These are phyloP conservation scores for Aspergillus amoenus DNA, from an alignment of 2,329 filamentous ascomycete genomes.

Conservation along the genomic window DNA sequence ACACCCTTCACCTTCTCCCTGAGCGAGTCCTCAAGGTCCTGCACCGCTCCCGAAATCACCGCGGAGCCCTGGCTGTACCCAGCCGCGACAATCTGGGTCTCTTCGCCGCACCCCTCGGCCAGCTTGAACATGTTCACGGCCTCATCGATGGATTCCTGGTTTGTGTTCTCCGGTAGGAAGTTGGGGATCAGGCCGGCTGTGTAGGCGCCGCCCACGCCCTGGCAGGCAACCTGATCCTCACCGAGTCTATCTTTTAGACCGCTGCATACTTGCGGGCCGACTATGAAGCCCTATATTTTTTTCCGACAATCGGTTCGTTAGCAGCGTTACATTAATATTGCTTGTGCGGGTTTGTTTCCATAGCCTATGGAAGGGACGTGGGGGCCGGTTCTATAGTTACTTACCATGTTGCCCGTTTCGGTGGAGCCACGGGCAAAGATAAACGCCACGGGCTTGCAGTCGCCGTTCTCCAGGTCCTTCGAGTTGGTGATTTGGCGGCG, in stretches of 20 bases:
- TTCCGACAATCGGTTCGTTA: too few relatives aligned
- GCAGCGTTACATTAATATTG: too few relatives aligned
- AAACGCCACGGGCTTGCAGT: slow-evolving; percentile 39
- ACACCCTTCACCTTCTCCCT: slow-evolving; percentile 37
- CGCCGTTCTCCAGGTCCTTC: slow-evolving; percentile 39
- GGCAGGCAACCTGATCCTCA: slow-evolving; percentile 34
- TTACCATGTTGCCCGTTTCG: slow-evolving; percentile 42
- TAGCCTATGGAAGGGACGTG: background rate
- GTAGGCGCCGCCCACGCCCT: slow-evolving; percentile 48
- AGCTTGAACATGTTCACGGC: slow-evolving; percentile 42
- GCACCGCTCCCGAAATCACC: slow-evolving; percentile 43
- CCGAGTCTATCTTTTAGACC: slow-evolving; percentile 24
- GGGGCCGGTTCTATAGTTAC: background rate
- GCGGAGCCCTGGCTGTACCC: slow-evolving; percentile 48
- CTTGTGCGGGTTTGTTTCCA: too few relatives aligned
- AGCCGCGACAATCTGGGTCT: slow-evolving; percentile 44
- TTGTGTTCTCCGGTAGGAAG: slow-evolving; percentile 40
- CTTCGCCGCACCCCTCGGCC: slow-evolving; percentile 46
- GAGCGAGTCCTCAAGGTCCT: slow-evolving; percentile 27
- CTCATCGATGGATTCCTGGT: slow-evolving; percentile 36
- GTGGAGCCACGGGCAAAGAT: slow-evolving; percentile 44
- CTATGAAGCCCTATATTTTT: slow-evolving; percentile 26
- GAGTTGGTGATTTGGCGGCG: slow-evolving; percentile 20
- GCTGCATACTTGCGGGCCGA: slow-evolving; percentile 31
- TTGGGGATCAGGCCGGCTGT: slow-evolving; percentile 38